Evolutionary conservation across 805 yeast species (phyloP), one percentile per base, ranked within the genome.

Genomic region (Yarrowia sp.): DNA sequence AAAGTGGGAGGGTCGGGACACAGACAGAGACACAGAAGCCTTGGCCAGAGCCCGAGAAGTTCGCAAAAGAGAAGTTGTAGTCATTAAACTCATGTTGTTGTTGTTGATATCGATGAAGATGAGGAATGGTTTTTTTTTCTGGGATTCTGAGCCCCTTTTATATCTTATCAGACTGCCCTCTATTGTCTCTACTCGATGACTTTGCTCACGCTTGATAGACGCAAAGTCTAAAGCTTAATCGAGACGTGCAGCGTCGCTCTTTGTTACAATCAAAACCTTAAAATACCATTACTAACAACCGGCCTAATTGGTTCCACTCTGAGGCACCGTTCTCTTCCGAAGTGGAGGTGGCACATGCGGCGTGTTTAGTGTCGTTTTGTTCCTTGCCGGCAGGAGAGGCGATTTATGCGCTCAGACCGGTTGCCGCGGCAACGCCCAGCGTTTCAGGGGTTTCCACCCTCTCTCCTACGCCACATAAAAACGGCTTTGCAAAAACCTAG

Each of bases 291-390:
- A 46, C 52, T 19, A 46, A 28, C 49, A 1, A 2, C 22, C 9
- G 9, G n/a, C 17, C 33, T n/a, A 19, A 46, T 46, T 46, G 52
- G 52, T 10, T 24, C 2, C 9, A 16, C 16, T 6, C 10, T 17
- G n/a, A 46, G 51, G 51, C 56, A 49, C 56, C 40, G 56, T 49
- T 49, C 9, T 14, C 56, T 49, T 49, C 56, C 56, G 56, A 14
- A 28, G 12, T 7, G 3, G n/a, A 7, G 5, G 8, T 22, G 28
- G n/a, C 54, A 32, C 30, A 30, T 49, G 56, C 40, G 58, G 58
- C 30, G 19, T 51, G 11, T 12, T 17, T 33, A 22, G 58, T 21
- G 41, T 51, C 17, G 7, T 14, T 7, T 4, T 4, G 16, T 6
- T 30, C 40, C 16, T 5, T 10, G 49, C 10, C 14, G 32, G 22